Conservation (phyloP, 139 green algal genomes). For the Chlorella ohadii region DNA sequence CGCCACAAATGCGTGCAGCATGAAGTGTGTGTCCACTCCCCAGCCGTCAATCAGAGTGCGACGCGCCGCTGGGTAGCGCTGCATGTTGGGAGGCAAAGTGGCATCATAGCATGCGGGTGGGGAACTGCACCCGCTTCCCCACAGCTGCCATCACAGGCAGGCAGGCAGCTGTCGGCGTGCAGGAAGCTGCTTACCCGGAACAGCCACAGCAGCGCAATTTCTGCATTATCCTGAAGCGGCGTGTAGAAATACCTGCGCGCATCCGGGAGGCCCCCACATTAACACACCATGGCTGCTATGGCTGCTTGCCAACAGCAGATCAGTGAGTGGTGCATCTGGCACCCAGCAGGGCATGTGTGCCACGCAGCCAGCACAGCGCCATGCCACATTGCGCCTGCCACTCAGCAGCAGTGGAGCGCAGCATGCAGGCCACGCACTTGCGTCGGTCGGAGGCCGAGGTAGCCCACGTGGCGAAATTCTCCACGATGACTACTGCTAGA, state of each 20-base stretch:
- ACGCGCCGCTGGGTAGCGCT: conserved; percentile 14
- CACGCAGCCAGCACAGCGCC: no score
- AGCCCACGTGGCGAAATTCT: conserved; percentile 54
- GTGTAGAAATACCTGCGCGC: conserved; percentile 46
- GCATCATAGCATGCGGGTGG: no score
- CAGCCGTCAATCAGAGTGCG: conserved; percentile 31
- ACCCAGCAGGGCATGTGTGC: no score
- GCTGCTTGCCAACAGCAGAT: no score
- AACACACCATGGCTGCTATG: no score
- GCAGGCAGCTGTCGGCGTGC: neutral
- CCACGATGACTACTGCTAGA: conserved; percentile 60
- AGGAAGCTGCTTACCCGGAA: neutral
- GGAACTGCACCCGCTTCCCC: no score
- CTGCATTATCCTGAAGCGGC: conserved; percentile 79
- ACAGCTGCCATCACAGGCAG: no score
- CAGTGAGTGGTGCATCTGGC: no score
- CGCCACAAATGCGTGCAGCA: conserved; percentile 66
- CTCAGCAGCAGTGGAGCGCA: no score
- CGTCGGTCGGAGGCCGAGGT: conserved; percentile 69
- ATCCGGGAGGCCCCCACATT: no score
- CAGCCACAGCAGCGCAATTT: conserved; percentile 30
- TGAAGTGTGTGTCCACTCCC: conserved; percentile 64
- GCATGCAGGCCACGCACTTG: conserved; percentile 48
- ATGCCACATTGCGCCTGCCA: no score
- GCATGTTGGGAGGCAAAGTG: neutral